phyloP scores from a whole-genome alignment of 306 rosid genomes.

The Quillaja saponaria region DNA sequence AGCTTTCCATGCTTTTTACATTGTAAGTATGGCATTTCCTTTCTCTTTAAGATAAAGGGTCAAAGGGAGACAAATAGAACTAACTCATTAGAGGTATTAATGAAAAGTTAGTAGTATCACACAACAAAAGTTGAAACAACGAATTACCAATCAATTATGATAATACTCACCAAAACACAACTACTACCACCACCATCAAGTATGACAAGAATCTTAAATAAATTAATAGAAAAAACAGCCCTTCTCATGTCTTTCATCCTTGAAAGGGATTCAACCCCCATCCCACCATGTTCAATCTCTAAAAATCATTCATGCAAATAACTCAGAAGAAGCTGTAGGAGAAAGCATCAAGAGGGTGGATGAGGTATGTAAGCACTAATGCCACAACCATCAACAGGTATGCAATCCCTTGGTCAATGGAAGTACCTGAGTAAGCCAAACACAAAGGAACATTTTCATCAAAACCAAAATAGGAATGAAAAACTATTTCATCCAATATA shows the following conservation, averaged over 20 bases:
- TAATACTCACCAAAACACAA: no score
- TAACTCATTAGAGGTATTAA: no score
- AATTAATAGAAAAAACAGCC: background rate
- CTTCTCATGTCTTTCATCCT: background rate
- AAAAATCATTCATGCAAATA: background rate
- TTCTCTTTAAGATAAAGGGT: no score
- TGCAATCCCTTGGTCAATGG: constrained; percentile 86
- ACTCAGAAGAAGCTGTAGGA: constrained; percentile 33
- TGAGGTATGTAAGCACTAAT: constrained; percentile 73
- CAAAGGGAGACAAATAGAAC: no score
- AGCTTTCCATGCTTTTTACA: constrained; percentile 31
- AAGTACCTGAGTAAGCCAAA: constrained; percentile 49
- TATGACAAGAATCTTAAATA: background rate
- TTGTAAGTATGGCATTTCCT: constrained; percentile 3
- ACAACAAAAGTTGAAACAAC: no score
- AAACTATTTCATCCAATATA: background rate
- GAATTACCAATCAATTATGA: no score
- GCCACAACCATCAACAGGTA: constrained; percentile 78
- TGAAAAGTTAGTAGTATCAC: no score
- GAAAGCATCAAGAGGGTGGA: constrained; percentile 70
- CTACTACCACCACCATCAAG: background rate
- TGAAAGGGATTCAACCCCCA: background rate
- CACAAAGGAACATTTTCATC: constrained; percentile 1
- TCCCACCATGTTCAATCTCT: background rate
- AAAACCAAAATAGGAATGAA: background rate